These are phyloP conservation scores for Ciborinia camelliae DNA, from an alignment of 2,329 filamentous ascomycete genomes.

Conservation along the genomic window DNA sequence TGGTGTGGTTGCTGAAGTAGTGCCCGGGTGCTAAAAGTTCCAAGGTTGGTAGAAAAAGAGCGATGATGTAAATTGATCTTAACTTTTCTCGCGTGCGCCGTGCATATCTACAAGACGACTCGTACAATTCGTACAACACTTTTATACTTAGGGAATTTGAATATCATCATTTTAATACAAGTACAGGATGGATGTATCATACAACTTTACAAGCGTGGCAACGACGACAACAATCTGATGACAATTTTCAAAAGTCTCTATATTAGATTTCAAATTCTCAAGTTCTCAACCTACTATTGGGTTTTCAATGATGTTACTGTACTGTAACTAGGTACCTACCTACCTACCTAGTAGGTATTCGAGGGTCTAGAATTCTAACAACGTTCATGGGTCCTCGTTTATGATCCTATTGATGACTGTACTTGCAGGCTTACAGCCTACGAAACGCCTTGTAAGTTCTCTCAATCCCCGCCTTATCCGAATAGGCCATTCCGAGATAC, in stretches of 20 bases:
- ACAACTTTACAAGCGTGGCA: background rate
- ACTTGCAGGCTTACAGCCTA: background rate
- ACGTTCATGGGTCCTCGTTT: background rate
- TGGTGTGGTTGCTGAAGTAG: background rate
- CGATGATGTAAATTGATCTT: background rate
- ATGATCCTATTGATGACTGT: background rate
- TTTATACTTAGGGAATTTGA: too few relatives aligned
- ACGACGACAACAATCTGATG: background rate
- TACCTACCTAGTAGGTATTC: background rate
- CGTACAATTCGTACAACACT: too few relatives aligned
- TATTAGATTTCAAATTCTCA: too few relatives aligned
- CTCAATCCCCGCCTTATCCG: slow-evolving; percentile 2
- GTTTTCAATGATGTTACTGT: background rate
- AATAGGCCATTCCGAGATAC: slow-evolving; percentile 1
- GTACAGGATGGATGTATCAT: too few relatives aligned
- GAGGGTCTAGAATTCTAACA: background rate
- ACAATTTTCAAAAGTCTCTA: background rate
- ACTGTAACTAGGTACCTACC: too few relatives aligned
- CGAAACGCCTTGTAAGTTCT: too few relatives aligned
- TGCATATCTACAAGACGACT: background rate
- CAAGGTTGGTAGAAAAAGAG: background rate
- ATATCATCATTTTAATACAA: background rate
- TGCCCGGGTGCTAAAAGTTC: background rate
- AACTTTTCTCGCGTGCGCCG: background rate
- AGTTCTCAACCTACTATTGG: background rate